These are phyloP conservation scores for Picea abies DNA, from an alignment of 83 land plant species.

Conservation along the genomic window DNA sequence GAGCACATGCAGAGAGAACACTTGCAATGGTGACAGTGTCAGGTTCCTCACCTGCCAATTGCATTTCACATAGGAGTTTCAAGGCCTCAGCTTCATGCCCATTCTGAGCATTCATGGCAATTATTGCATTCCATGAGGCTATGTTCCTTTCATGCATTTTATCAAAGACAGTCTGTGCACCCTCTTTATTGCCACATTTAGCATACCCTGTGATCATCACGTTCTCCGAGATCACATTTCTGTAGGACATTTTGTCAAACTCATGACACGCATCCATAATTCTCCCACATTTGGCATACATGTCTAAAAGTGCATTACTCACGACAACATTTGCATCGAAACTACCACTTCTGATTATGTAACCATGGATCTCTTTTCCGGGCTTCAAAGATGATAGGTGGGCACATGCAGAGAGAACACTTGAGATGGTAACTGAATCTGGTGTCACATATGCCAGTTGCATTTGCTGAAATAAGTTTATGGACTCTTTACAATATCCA, in stretches of 20 bases:
- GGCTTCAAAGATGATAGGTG: slow-evolving; percentile 40
- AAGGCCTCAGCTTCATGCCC: slow-evolving; percentile 2
- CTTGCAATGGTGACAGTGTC: slow-evolving; percentile 12
- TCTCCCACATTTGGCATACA: slow-evolving; percentile 66
- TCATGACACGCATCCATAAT: slow-evolving; percentile 36
- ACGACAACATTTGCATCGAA: slow-evolving; percentile 32
- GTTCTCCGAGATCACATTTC: slow-evolving; percentile 44
- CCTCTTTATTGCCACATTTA: slow-evolving; percentile 52
- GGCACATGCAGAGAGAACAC: slow-evolving; percentile 28
- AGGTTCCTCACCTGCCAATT: slow-evolving; percentile 2
- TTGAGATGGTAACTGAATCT: slow-evolving; percentile 17
- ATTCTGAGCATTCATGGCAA: neutral
- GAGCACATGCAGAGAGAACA: slow-evolving; percentile 16
- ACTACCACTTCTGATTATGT: slow-evolving; percentile 31
- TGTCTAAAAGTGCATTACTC: slow-evolving; percentile 55
- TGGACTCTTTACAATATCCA: slow-evolving; percentile 16
- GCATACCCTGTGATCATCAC: slow-evolving; percentile 62
- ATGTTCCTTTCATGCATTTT: slow-evolving; percentile 31
- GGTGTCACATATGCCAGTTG: neutral
- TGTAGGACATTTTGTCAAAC: slow-evolving; percentile 24
- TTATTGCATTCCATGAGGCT: slow-evolving; percentile 18
- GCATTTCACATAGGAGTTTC: neutral
- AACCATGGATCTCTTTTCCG: slow-evolving; percentile 68
- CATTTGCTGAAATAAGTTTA: slow-evolving; percentile 21
- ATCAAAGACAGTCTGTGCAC: slow-evolving; percentile 43